A percentile compares a stretch with the other conserved stretches of the same genome.
phyloP scores from a whole-genome alignment of 352 stramenopile genomes.

The Phytophthora hybrid region DNA sequence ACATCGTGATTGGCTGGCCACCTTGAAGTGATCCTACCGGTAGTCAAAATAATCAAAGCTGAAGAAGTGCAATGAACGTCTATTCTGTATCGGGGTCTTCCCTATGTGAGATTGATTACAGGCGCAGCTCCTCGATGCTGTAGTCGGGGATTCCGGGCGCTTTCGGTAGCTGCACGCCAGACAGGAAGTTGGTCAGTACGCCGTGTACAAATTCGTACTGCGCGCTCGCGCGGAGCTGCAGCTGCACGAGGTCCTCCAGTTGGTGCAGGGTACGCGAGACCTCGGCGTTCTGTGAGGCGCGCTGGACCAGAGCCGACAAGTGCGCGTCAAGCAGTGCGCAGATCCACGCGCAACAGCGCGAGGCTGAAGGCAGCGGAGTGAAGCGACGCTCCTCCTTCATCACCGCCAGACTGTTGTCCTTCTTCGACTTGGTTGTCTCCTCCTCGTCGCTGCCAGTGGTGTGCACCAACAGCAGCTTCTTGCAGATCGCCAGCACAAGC shows the following conservation, averaged over 20 bases:
- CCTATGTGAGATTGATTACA: conserved; percentile 46
- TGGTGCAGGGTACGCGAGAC: conserved; percentile 54
- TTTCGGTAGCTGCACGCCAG: conserved; percentile 69
- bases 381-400: conserved; percentile 41
- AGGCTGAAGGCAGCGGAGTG: conserved; percentile 44
- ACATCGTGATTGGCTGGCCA: not conserved
- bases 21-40: not conserved
- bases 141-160: conserved; percentile 78
- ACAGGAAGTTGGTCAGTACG: conserved; percentile 84
- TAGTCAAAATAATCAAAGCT: not conserved
- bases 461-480: conserved; percentile 69
- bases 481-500: conserved; percentile 71
- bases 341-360: conserved; percentile 78
- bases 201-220: conserved; percentile 76
- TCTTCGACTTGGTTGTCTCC: conserved; percentile 31
- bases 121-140: conserved; percentile 77
- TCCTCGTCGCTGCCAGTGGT: conserved; percentile 34
- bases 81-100: conserved; percentile 31
- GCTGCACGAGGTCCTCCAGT: conserved; percentile 64
- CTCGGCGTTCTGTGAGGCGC: conserved; percentile 53
- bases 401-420: conserved; percentile 21
- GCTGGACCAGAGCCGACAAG: conserved; percentile 70
- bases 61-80: conserved; percentile 25
- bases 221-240: conserved; percentile 62
- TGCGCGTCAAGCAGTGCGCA: conserved; percentile 79